Base-by-base conservation (phyloP, 768 basidiomycete genomes). In the Sarcomyxa edulis region DNA sequence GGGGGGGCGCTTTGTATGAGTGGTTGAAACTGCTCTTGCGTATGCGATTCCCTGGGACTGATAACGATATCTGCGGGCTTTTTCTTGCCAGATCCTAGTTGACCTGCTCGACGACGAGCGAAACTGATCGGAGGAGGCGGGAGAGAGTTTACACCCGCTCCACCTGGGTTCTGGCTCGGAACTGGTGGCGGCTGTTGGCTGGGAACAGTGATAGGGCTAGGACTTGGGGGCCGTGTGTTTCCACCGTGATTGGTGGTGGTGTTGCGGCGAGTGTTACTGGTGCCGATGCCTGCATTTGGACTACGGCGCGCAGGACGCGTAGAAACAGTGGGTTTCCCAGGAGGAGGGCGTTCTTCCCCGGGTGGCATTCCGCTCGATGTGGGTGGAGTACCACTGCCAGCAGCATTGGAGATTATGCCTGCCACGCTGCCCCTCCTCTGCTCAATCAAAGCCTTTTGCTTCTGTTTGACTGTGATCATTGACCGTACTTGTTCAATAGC, bases 21-120 rank as follows among this genome's bases (percentile, higher is more conserved):
- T 16, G 84, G 82, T 39, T 72, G 73, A 27, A 81, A 61, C 40
- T 74, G 74, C 42, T 79, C 78, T 18, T 62, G 56, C 10, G 65
- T 64, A 21, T 74, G 69, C 4, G 65, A 53, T 44, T 80, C 81
- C 37, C 81, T 67, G 7, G 84, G 83, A 47, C 76, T 82, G 65
- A 89, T 86, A 44, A 86, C 51, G 44, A 87, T 83, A 50, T 88
- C 85, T 2, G 85, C 84, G 1, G 85, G 85, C 57, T 86, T 88
- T 60, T 69, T 83, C 55, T 73, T 77, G 32, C 66, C 69, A 1
- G 46, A 46, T n/a, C 79, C 77, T 9, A 79, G 47, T 41, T 78
- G 78, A 19, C 73, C 75, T 7, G 84, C 80, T 32, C 84, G 76
- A 38, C 86, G 84, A 25, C 76, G 73, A 10, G 84, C 81, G 57